phyloP scores from a whole-genome alignment of 2,329 filamentous ascomycete species.

The Exophiala oligosperma region DNA sequence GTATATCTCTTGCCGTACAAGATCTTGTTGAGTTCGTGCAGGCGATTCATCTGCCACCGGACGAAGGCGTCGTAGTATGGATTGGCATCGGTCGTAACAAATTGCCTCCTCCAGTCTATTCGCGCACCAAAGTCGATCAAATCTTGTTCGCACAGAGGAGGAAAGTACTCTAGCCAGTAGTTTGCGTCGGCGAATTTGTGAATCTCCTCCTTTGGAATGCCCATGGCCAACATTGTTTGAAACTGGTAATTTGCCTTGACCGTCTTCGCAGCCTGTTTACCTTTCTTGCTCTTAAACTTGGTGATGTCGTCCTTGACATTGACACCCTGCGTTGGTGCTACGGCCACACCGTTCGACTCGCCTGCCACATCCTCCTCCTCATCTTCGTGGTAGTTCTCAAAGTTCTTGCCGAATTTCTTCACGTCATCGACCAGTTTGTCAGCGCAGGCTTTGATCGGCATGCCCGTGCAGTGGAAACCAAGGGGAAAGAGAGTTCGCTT shows the following conservation, averaged over 20 bases:
- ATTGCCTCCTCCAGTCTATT: conserved; percentile 89
- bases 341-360: conserved; percentile 47
- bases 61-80: conserved; percentile 96
- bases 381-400: conserved; percentile 72
- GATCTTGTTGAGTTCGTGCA: conserved; percentile 31
- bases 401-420: conserved; percentile 81
- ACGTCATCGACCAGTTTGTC: conserved; percentile 93
- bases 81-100: conserved; percentile 95
- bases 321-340: conserved; percentile 60
- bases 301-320: conserved; percentile 75
- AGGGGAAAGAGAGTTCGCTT: conserved; percentile 85
- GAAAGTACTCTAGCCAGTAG: conserved; percentile 92
- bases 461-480: conserved; percentile 94
- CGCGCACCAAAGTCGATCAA: conserved; percentile 80
- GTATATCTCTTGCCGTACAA: conserved; percentile 81
- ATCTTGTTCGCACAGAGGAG: conserved; percentile 75
- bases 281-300: conserved; percentile 91
- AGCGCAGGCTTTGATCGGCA: conserved; percentile 96
- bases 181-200: conserved; percentile 89
- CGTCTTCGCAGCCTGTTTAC: conserved; percentile 85
- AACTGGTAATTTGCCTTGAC: conserved; percentile 95
- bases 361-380: conserved; percentile 54
- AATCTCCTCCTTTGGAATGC: conserved; percentile 84
- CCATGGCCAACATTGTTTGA: conserved; percentile 89
- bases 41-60: conserved; percentile 64